A percentile compares a stretch with the other conserved stretches of the same genome.
phyloP scores from a whole-genome alignment of 2,329 filamentous ascomycete species.

The Hypoxylon sp. region DNA sequence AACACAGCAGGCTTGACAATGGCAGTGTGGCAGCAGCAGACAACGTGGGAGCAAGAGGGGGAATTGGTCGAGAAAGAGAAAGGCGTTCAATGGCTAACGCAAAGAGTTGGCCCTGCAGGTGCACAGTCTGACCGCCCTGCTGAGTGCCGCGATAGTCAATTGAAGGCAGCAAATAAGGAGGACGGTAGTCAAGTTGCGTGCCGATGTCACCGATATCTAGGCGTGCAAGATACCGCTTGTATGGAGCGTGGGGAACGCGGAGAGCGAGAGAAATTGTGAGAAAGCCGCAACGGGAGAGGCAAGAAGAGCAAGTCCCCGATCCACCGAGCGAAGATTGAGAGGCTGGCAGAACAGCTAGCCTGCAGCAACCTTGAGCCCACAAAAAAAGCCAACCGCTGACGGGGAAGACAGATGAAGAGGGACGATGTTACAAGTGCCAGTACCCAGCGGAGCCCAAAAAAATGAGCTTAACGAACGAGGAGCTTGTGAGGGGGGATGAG shows the following conservation, averaged over 20 bases:
- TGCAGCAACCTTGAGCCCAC: conserved; percentile 34
- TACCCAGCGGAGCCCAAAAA: conserved; percentile 52
- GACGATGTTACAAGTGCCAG: conserved; percentile 47
- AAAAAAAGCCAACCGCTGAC: conserved; percentile 51
- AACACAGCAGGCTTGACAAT: conserved; percentile 49
- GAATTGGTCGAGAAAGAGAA: conserved; percentile 49
- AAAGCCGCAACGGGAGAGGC: conserved; percentile 37
- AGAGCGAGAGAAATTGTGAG: conserved; percentile 41
- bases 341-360: conserved; percentile 25
- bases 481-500: conserved; percentile 46
- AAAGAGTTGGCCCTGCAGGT: conserved; percentile 50
- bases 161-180: conserved; percentile 54
- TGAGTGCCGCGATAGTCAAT: conserved; percentile 51
- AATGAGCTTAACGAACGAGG: conserved; percentile 47
- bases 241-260: conserved; percentile 49
- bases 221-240: conserved; percentile 41
- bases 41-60: conserved; percentile 53
- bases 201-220: conserved; percentile 54
- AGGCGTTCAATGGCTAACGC: conserved; percentile 52
- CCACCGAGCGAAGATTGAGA: conserved; percentile 41
- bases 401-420: conserved; percentile 28
- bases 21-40: conserved; percentile 53
- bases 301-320: conserved; percentile 27
- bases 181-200: conserved; percentile 47
- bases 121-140: conserved; percentile 53